These are phyloP conservation scores for Sophora flavescens DNA, from an alignment of 306 rosid genomes.

Conservation along the genomic window DNA sequence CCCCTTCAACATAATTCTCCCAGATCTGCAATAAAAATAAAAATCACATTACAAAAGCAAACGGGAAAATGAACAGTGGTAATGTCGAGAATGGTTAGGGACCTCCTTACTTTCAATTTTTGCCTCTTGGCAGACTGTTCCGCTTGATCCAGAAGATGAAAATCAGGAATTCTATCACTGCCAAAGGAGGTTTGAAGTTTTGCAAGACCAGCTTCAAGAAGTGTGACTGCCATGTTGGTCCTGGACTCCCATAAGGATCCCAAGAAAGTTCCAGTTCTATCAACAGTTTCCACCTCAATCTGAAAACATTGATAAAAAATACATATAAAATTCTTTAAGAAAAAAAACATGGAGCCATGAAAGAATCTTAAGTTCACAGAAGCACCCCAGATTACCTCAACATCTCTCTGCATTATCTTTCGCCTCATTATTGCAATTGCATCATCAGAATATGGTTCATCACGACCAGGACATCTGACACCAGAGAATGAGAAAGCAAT, in stretches of 20 bases:
- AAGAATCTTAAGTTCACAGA: conserved; percentile 14
- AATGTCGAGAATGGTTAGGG: conserved; percentile 1
- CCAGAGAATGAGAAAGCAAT: conserved; percentile 86
- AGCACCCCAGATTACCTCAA: conserved; percentile 64
- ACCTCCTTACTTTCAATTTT: conserved; percentile 68
- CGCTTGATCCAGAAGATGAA: conserved; percentile 81
- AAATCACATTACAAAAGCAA: conserved; percentile 39
- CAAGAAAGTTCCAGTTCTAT: conserved; percentile 88
- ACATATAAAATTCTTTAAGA: not conserved
- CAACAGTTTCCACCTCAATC: conserved; percentile 91
- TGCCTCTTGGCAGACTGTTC: conserved; percentile 74
- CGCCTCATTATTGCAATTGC: conserved; percentile 89
- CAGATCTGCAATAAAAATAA: conserved; percentile 67
- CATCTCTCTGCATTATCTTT: conserved; percentile 92
- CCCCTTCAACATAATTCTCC: conserved; percentile 91
- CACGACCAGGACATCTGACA: conserved; percentile 89
- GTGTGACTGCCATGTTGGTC: conserved; percentile 70
- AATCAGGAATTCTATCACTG: conserved; percentile 76
- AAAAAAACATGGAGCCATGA: conserved; percentile 13
- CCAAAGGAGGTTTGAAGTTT: conserved; percentile 80
- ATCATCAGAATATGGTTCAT: conserved; percentile 82
- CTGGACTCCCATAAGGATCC: conserved; percentile 92
- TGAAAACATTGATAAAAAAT: conserved; percentile 33
- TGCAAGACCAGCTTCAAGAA: conserved; percentile 85
- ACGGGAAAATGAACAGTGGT: conserved; percentile 20